Percentiles rank a stretch among this genome's conserved stretches.
phyloP scores from a whole-genome alignment of 73 alveolate species.

The Blepharisma stoltei region DNA sequence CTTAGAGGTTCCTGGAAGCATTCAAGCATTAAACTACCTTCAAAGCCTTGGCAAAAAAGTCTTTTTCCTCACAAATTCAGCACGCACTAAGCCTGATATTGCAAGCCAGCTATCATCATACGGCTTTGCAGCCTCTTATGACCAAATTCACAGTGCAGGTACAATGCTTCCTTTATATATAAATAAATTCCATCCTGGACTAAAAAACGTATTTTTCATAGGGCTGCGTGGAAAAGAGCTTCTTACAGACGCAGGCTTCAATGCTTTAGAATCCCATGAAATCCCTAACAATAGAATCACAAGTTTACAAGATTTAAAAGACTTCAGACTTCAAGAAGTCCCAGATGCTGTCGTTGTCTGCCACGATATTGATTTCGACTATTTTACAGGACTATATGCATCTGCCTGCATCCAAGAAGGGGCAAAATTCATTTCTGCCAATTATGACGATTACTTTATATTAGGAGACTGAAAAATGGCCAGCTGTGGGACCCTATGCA shows the following conservation, averaged over 20 bases:
- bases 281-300: slow-evolving; percentile 27
- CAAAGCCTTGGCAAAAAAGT: slow-evolving; percentile 38
- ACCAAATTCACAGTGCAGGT: slow-evolving; percentile 40
- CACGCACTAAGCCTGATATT: slow-evolving; percentile 35
- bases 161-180: slow-evolving; percentile 37
- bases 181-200: slow-evolving; percentile 25
- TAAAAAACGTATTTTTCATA: slow-evolving; percentile 35
- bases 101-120: not conserved
- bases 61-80: slow-evolving; percentile 53
- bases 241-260: slow-evolving; percentile 36
- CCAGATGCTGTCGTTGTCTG: slow-evolving; percentile 74
- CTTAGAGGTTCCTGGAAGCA: slow-evolving; percentile 31
- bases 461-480: slow-evolving; percentile 53
- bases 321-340: slow-evolving; percentile 44
- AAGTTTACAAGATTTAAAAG: slow-evolving; percentile 40
- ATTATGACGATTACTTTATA: slow-evolving; percentile 49
- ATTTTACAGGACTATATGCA: slow-evolving; percentile 55
- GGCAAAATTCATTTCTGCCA: slow-evolving; percentile 52
- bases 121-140: not conserved
- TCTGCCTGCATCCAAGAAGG: slow-evolving; percentile 61
- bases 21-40: slow-evolving; percentile 33
- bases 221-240: slow-evolving; percentile 52
- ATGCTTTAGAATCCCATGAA: slow-evolving; percentile 18
- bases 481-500: slow-evolving; percentile 68
- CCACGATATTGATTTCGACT: slow-evolving; percentile 43